Evolutionary conservation across 306 rosid species (phyloP).

Genomic region (Cercis canadensis): DNA sequence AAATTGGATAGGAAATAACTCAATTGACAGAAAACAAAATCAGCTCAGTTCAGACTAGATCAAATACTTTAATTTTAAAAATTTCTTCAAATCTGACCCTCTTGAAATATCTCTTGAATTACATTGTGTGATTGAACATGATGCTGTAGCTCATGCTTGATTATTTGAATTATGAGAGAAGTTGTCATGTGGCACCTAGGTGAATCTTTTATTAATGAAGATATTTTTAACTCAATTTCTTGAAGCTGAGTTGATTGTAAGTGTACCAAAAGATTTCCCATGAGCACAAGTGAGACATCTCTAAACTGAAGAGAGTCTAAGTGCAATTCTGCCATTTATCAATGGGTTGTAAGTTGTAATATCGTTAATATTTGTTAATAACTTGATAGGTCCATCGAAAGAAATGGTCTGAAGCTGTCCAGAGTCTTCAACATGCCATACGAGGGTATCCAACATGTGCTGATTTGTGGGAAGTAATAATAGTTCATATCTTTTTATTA

Average conservation of each 20-base stretch:
- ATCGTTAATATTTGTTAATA: conserved; percentile 11
- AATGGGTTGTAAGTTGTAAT: conserved; percentile 2
- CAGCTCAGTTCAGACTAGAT: conserved; percentile 8
- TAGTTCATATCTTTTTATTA: conserved; percentile 19
- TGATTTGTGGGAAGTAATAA: conserved; percentile 80
- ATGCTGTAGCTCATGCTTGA: not conserved
- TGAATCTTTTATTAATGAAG: not conserved
- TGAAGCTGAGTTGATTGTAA: not conserved
- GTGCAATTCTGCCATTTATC: not conserved
- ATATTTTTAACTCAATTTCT: not conserved
- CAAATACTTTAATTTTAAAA: not conserved
- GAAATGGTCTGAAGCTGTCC: conserved; percentile 84
- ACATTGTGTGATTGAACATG: not conserved
- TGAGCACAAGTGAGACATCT: not conserved
- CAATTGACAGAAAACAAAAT: not conserved
- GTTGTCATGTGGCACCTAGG: not conserved
- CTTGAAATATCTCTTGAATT: conserved; percentile 18
- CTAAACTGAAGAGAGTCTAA: not conserved
- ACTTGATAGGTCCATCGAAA: conserved; percentile 58
- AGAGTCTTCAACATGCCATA: conserved; percentile 87
- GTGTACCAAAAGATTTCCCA: not conserved
- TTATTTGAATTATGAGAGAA: not conserved
- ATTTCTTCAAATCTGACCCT: conserved; percentile 9
- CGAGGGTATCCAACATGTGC: conserved; percentile 83
- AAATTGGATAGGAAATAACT: not conserved